Base-by-base conservation (phyloP, 1,139 yeast genomes). In the Lodderomyces margitis region DNA sequence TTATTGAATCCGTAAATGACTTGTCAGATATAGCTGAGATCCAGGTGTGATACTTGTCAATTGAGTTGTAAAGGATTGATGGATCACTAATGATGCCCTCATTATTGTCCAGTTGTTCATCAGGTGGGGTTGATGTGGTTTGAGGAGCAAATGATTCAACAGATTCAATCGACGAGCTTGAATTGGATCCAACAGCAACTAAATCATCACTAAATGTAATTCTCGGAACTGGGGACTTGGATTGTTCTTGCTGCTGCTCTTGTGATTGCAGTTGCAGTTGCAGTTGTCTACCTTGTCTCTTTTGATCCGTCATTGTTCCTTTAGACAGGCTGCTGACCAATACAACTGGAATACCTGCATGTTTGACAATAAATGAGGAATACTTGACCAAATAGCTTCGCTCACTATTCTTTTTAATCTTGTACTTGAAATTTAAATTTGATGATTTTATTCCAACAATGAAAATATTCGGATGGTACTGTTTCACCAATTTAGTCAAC, bases 401-500 rank as follows among this genome's bases (percentile, higher is more conserved):
- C 16, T 43, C 39, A 45, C 51, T 52, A 16, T 54, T 47, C 23
- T 54, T 52, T 38, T 58, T 57, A 44, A 66, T 51, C 43, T 64
- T 62, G 46, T 72, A 72, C 50, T 68, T 69, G 58, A 70, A 72
- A 52, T 72, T 72, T 44, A 70, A 56, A 49, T 68, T 70, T 24
- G 70, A 55, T 19, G 68, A 61, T 44, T 64, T 67, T 45, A 66
- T 70, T 3, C 76, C 74, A 36, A 68, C 50, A 2, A 76, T 49
- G 43, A 71, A 46, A 44, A 72, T 49, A 40, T 62, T 62, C 2
- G 78, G 78, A 43, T 64, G 74, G 51, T 71, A 71, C 47, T 70
- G 77, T 37, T 58, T 55, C 50, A 57, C 68, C 35, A 72, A 53
- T 44, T 68, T 66, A 25, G 59, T 49, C 37, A 72, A 50, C 67